Conservation (phyloP, 1,139 yeast genomes). For the Candida dubliniensis region DNA sequence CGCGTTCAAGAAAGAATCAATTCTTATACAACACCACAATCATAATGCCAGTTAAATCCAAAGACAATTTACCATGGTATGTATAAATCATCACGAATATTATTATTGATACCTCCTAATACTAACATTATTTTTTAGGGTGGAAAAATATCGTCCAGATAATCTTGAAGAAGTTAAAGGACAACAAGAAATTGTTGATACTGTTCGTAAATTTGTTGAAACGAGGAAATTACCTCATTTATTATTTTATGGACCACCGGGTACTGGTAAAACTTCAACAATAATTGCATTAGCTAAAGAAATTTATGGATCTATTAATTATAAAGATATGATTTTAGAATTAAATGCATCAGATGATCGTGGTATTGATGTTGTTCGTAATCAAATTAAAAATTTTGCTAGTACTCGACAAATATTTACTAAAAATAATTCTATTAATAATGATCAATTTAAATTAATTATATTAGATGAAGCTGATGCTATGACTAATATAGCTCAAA, state of each 20-base stretch:
- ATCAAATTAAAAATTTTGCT: constrained; percentile 82
- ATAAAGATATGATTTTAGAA: constrained; percentile 86
- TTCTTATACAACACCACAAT: no score
- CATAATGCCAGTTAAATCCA: constrained; percentile 12
- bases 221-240: constrained; percentile 87
- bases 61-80: constrained; percentile 44
- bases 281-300: constrained; percentile 88
- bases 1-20: no score
- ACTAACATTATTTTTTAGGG: constrained; percentile 50
- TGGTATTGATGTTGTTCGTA: constrained; percentile 84
- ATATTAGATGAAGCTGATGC: constrained; percentile 98
- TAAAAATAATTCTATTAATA: neutral
- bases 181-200: constrained; percentile 80
- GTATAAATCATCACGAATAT: constrained; percentile 16
- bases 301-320: constrained; percentile 78
- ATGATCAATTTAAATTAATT: constrained; percentile 76
- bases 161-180: constrained; percentile 86
- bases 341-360: constrained; percentile 86
- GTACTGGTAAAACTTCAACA: constrained; percentile 96
- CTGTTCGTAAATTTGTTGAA: constrained; percentile 78
- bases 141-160: constrained; percentile 92
- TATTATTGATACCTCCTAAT: neutral
- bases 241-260: constrained; percentile 95
- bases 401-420: constrained; percentile 86
- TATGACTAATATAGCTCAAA: constrained; percentile 94